Evolutionary conservation across 2,329 filamentous ascomycete species (phyloP).

Genomic region (Fusarium sp.): DNA sequence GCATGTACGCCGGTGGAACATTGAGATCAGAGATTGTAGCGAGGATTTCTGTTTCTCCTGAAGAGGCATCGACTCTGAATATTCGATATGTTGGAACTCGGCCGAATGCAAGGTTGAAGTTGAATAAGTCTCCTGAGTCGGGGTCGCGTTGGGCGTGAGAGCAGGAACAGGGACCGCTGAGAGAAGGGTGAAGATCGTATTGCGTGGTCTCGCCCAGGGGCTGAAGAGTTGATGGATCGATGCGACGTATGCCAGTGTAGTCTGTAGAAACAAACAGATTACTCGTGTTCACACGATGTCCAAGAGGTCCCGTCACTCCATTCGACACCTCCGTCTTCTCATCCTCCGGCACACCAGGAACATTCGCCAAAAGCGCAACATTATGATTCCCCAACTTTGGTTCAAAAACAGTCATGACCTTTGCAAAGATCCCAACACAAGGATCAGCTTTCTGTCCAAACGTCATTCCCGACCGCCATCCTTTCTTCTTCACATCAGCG

Average conservation of each 20-base stretch:
- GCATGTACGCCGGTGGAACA: constrained; percentile 75
- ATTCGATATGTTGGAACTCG: constrained; percentile 70
- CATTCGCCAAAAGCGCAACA: constrained; percentile 69
- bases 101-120: constrained; percentile 80
- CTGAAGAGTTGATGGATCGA: constrained; percentile 78
- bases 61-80: constrained; percentile 70
- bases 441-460: constrained; percentile 80
- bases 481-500: constrained; percentile 67
- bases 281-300: constrained; percentile 52
- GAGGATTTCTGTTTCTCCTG: constrained; percentile 74
- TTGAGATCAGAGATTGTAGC: constrained; percentile 67
- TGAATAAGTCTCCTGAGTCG: constrained; percentile 78
- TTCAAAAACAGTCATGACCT: constrained; percentile 71
- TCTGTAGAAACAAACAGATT: constrained; percentile 69
- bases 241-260: constrained; percentile 62
- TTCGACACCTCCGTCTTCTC: not conserved
- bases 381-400: constrained; percentile 60
- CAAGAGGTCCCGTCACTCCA: constrained; percentile 20
- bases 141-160: constrained; percentile 80
- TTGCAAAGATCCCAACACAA: constrained; percentile 77
- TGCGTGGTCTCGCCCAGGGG: constrained; percentile 73
- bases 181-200: constrained; percentile 68
- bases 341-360: constrained; percentile 62
- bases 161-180: constrained; percentile 73
- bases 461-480: constrained; percentile 64